Base-by-base conservation (phyloP, 306 rosid species). In the Dalbergia cultrata region DNA sequence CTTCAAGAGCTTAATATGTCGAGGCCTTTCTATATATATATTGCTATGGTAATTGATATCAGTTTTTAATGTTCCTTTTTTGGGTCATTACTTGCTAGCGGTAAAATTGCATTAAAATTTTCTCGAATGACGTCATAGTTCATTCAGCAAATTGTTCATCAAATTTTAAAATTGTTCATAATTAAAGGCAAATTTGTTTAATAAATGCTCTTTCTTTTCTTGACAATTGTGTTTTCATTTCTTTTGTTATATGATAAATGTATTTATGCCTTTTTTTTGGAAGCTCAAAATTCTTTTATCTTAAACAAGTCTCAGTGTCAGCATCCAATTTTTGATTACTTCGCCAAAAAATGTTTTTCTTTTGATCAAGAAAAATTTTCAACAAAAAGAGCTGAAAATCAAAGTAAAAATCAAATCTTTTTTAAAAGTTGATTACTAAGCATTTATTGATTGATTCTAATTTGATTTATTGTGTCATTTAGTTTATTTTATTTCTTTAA, bases 1-100 rank as follows among this genome's bases (percentile, higher is more conserved):
- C 68, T 58, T 78, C 59, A 33, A 33, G 49, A 75, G 18, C 22
- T 67, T 81, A 37, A 62, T 44, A 60, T 19, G 19, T 16, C 17
- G 39, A 19, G 47, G 22, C 35, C 56, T 63, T 62, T 47, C 2
- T 7, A 14, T 61, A 9, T n/a, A n/a, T n/a, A n/a, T n/a, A n/a
- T n/a, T n/a, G n/a, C n/a, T 21, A 33, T 57, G 74, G n/a, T 49
- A 41, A 9, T 19, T 67, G 14, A n/a, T 3, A 12, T 13, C 13
- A 35, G n/a, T 10, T 43, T 22, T 8, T 50, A 69, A 7, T 47
- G 60, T 43, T 26, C 13, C 37, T 14, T 67, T 19, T 67, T 11
- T 67, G 52, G 31, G 8, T 44, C n/a, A 41, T 43, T 11, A 14
- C 39, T 7, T n/a, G 16, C 1, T 37, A n/a, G 56, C 22, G 37